Conservation (phyloP, 768 basidiomycete species). For the Dendrothele bispora region DNA sequence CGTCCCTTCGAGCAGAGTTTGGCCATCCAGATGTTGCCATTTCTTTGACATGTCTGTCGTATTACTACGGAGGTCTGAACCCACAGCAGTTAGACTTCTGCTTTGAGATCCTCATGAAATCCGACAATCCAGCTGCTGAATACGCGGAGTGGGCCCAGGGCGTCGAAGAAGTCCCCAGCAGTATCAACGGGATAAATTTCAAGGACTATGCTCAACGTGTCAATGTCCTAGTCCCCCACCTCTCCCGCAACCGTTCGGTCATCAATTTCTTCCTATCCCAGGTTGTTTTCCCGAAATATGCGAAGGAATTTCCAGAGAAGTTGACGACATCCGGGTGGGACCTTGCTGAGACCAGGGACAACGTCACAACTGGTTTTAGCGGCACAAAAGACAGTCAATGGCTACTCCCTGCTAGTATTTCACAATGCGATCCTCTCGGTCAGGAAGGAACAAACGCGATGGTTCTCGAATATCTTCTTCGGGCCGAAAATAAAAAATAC, state of each 20-base stretch:
- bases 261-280: slow-evolving; percentile 47
- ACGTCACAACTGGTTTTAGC: slow-evolving; percentile 50
- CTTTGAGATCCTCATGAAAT: slow-evolving; percentile 37
- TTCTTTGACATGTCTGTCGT: slow-evolving; percentile 44
- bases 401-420: slow-evolving; percentile 34
- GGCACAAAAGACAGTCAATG: slow-evolving; percentile 54
- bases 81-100: slow-evolving; percentile 33
- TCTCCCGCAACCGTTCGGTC: slow-evolving; percentile 34
- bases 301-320: slow-evolving; percentile 47
- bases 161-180: slow-evolving; percentile 26
- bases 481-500: slow-evolving; percentile 33
- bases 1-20: slow-evolving; percentile 46
- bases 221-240: slow-evolving; percentile 28
- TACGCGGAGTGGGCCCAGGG: slow-evolving; percentile 40
- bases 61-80: slow-evolving; percentile 48
- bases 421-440: slow-evolving; percentile 34
- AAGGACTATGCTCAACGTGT: slow-evolving; percentile 34
- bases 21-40: slow-evolving; percentile 53
- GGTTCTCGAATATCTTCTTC: slow-evolving; percentile 38
- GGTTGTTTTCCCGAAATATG: slow-evolving; percentile 51
- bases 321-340: slow-evolving; percentile 54
- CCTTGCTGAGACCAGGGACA: slow-evolving; percentile 37
- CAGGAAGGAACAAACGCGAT: slow-evolving; percentile 50
- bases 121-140: slow-evolving; percentile 39
- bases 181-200: slow-evolving; percentile 43